These are phyloP conservation scores for Didymella arachidicola DNA, from an alignment of 2,329 filamentous ascomycete species.

Conservation along the genomic window DNA sequence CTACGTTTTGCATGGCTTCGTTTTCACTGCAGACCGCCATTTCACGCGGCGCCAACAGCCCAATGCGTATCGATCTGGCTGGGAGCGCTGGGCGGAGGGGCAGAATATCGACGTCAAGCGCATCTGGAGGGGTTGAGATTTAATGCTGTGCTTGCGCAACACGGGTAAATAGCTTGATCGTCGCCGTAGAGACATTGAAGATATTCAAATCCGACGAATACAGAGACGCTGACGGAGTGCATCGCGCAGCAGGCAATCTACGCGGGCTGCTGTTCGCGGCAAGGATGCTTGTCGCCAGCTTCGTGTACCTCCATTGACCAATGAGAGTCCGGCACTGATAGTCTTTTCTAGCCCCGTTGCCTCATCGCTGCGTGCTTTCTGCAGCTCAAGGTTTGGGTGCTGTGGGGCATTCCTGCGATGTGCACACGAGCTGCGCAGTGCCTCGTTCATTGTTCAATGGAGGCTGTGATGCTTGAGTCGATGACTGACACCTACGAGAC, in stretches of 20 bases:
- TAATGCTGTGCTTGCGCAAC: constrained; percentile 13
- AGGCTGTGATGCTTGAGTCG: constrained; percentile 10
- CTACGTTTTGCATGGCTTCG: constrained; percentile 37
- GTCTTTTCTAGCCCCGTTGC: constrained; percentile 40
- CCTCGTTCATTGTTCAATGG: constrained; percentile 8
- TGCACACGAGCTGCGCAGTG: constrained; percentile 36
- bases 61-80: constrained; percentile 42
- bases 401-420: constrained; percentile 42
- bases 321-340: constrained; percentile 31
- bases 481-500: constrained; percentile 8
- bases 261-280: constrained; percentile 35
- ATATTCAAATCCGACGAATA: constrained; percentile 29
- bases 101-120: constrained; percentile 39
- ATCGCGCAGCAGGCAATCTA: constrained; percentile 27
- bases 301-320: constrained; percentile 39
- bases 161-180: constrained; percentile 17
- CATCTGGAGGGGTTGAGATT: constrained; percentile 30
- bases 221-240: constrained; percentile 19
- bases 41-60: constrained; percentile 38
- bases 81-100: constrained; percentile 38
- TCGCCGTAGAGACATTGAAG: constrained; percentile 24
- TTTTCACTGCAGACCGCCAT: constrained; percentile 49
- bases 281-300: constrained; percentile 31
- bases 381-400: constrained; percentile 35
- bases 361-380: constrained; percentile 41